Evolutionary conservation across 306 rosid genomes (phyloP).

Genomic region (Corylus heterophylla): DNA sequence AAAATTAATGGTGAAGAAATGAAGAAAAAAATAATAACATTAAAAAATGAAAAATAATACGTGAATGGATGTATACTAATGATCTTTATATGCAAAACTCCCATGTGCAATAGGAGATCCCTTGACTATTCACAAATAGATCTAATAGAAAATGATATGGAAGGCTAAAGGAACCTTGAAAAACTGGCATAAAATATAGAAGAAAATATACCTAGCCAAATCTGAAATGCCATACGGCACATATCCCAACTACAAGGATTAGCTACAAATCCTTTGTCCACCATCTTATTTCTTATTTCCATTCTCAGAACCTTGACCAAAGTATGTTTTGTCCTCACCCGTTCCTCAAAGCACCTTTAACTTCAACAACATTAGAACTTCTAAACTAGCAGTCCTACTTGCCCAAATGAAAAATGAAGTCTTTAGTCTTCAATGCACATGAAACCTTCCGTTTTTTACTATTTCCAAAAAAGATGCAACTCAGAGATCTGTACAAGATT

Average conservation of each 20-base stretch:
- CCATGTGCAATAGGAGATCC: background rate
- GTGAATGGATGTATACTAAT: background rate
- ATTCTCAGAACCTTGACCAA: background rate
- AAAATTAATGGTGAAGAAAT: conserved; percentile 6
- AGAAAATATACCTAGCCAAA: background rate
- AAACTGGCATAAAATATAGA: background rate
- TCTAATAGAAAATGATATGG: background rate
- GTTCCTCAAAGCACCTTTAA: background rate
- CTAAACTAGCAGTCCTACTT: background rate
- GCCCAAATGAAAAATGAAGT: no score
- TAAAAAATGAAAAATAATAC: background rate
- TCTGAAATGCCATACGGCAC: background rate
- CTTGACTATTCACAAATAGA: background rate
- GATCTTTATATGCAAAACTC: background rate
- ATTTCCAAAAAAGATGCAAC: no score
- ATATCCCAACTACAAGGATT: background rate
- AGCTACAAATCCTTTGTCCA: background rate
- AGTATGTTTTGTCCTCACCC: background rate
- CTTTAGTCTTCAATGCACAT: background rate
- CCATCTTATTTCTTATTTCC: background rate
- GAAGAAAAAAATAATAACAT: background rate
- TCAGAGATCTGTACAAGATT: background rate
- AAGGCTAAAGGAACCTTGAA: background rate
- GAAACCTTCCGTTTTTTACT: background rate
- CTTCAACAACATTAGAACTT: background rate